Conservation (phyloP, 306 rosid species). For the Pyrus bretschneideri region DNA sequence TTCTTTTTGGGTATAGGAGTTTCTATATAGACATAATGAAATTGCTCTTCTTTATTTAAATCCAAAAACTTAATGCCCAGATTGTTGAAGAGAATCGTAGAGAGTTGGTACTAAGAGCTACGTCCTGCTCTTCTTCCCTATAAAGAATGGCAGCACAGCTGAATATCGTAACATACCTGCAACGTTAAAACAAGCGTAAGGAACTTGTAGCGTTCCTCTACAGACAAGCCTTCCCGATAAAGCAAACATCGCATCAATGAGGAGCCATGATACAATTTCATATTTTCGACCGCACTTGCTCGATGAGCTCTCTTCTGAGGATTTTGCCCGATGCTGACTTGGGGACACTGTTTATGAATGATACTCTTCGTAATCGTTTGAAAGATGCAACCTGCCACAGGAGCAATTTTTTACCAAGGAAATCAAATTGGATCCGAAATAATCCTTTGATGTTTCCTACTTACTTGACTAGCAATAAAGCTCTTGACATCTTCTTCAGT, state of each 20-base stretch:
- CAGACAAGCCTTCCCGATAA: neutral
- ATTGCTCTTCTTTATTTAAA: neutral
- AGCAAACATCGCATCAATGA: neutral
- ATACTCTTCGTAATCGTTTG: conserved; percentile 74
- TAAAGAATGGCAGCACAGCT: neutral
- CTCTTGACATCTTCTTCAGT: conserved; percentile 64
- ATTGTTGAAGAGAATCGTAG: neutral
- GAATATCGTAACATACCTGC: neutral
- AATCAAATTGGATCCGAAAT: neutral
- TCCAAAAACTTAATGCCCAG: neutral
- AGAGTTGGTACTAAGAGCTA: no score
- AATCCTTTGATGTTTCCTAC: neutral
- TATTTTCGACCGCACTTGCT: conserved; percentile 65
- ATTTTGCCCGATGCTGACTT: conserved; percentile 85
- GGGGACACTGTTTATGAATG: conserved; percentile 69
- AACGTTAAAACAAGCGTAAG: neutral
- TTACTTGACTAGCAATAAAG: conserved; percentile 69
- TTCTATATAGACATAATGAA: neutral
- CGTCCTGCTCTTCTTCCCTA: no score
- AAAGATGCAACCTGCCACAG: conserved; percentile 70
- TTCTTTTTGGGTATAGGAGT: neutral
- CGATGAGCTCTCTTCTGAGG: conserved; percentile 80
- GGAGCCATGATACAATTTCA: conserved; percentile 10
- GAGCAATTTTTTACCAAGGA: neutral
- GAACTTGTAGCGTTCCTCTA: neutral